Evolutionary conservation across 306 rosid species (phyloP), one percentile per base, ranked within the genome.

Genomic region (Bauhinia variegata): DNA sequence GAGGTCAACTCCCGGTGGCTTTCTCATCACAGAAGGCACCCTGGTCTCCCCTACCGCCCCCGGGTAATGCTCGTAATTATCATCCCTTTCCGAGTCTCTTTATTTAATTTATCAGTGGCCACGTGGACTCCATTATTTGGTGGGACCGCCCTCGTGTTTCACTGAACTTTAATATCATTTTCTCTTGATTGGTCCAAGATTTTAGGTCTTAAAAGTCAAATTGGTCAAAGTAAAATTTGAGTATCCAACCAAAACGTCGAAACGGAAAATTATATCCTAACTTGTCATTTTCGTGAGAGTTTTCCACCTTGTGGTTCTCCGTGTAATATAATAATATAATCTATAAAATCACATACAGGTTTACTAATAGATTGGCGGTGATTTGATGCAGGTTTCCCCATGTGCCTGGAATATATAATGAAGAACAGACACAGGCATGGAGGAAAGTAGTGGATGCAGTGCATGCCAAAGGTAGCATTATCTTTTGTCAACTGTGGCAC

Each of bases 401-500:
- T 58, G 85, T 81, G 15, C 85, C 85, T 18, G 85, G 85, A 23
- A 73, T 81, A 51, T 81, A 81, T 68, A 23, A 76, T 6, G 85
- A 81, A 0, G 85, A 72, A 37, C 82, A 78, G 11, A 14, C 11
- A 3, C 4, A 41, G 12, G 47, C n/a, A 11, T 41, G 47, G 47
- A 9, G 11, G 11, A 41, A 41, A 4, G 11, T 10, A 41, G 97
- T 89, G 63, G 91, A 90, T 76, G n/a, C n/a, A n/a, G n/a, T n/a
- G n/a, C n/a, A n/a, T n/a, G 90, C 85, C 56, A 86, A 88, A 65
- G 95, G 99, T 53, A 74, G 84, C 82, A 50, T 88, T 30, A 71
- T 89, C 70, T 93, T 88, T 75, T 90, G 97, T 79, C 99, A 93
- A 67, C 83, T 93, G 9, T 93, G 99, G 95, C 99, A 89, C 43